phyloP scores from a whole-genome alignment of 1,284 basidiomycete genomes.

The Veloboletus limbatus region DNA sequence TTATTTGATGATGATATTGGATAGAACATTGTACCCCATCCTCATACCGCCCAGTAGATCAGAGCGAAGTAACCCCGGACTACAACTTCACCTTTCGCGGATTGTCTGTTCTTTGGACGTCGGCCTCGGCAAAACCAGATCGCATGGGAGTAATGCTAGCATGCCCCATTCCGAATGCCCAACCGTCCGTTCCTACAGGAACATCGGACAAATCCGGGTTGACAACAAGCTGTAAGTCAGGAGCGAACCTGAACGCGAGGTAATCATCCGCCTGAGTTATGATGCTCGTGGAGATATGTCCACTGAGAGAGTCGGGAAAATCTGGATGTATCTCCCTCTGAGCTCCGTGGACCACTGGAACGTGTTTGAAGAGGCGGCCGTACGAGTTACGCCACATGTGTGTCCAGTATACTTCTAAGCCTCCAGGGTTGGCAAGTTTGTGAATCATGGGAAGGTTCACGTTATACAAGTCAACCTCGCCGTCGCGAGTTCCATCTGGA shows the following conservation, averaged over 20 bases:
- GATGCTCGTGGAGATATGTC: neutral
- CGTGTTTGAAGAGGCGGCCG: constrained; percentile 64
- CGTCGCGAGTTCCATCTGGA: constrained; percentile 50
- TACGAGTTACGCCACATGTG: constrained; percentile 76
- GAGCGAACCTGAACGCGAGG: constrained; percentile 79
- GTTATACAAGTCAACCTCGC: constrained; percentile 77
- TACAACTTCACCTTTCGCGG: constrained; percentile 55
- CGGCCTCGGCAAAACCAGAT: constrained; percentile 69
- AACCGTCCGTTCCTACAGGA: constrained; percentile 78
- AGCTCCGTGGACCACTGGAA: constrained; percentile 29
- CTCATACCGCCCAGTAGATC: neutral
- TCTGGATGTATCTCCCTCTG: constrained; percentile 30
- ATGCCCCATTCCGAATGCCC: constrained; percentile 67
- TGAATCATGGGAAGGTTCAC: constrained; percentile 79
- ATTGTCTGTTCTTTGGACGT: constrained; percentile 18
- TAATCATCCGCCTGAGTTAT: constrained; percentile 29
- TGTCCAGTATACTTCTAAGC: constrained; percentile 70
- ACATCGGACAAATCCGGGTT: constrained; percentile 55
- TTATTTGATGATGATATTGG: constrained; percentile 10
- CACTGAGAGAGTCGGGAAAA: constrained; percentile 41
- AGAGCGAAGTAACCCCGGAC: neutral
- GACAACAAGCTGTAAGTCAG: constrained; percentile 71
- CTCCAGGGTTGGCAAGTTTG: constrained; percentile 51
- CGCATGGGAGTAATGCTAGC: constrained; percentile 74
- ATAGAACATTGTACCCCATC: constrained; percentile 12